Evolutionary conservation across 2,329 filamentous ascomycete species (phyloP).

Genomic region (Curvularia hawaiiensis): DNA sequence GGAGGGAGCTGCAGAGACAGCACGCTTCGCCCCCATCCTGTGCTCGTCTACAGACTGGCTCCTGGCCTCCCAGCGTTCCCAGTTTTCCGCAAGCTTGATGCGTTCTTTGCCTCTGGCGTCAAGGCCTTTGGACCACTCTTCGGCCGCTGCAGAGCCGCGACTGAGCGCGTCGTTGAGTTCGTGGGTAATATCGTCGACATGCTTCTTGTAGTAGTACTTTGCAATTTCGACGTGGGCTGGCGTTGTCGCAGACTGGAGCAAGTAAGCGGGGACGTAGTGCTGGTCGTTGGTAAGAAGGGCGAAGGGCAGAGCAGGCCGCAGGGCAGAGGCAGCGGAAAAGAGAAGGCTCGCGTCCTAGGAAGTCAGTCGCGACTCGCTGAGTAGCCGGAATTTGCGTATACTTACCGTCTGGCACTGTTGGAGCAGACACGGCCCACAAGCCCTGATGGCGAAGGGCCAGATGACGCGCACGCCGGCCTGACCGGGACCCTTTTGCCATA

Average conservation of each 20-base stretch:
- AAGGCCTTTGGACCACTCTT: constrained; percentile 82
- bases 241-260: constrained; percentile 59
- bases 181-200: constrained; percentile 66
- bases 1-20: constrained; percentile 25
- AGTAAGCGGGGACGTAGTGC: constrained; percentile 63
- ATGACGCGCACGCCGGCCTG: constrained; percentile 64
- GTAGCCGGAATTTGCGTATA: constrained; percentile 13
- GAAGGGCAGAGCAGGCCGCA: constrained; percentile 73
- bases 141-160: constrained; percentile 70
- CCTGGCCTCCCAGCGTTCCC: constrained; percentile 73
- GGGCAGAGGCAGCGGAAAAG: constrained; percentile 64
- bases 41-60: constrained; percentile 33
- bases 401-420: constrained; percentile 68
- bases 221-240: constrained; percentile 58
- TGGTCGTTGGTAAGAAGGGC: constrained; percentile 67
- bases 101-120: constrained; percentile 65
- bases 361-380: constrained; percentile 25
- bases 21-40: constrained; percentile 16
- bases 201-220: constrained; percentile 69
- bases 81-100: constrained; percentile 67
- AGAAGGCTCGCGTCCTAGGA: constrained; percentile 72
- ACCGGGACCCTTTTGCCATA: constrained; percentile 67
- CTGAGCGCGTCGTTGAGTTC: constrained; percentile 68
- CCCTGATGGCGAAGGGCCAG: constrained; percentile 72
- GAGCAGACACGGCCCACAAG: constrained; percentile 70